Percentiles rank a stretch among this genome's conserved stretches.
These are phyloP conservation scores for Protomyces inundatus DNA, from an alignment of 1,139 yeast genomes.

Conservation along the genomic window DNA sequence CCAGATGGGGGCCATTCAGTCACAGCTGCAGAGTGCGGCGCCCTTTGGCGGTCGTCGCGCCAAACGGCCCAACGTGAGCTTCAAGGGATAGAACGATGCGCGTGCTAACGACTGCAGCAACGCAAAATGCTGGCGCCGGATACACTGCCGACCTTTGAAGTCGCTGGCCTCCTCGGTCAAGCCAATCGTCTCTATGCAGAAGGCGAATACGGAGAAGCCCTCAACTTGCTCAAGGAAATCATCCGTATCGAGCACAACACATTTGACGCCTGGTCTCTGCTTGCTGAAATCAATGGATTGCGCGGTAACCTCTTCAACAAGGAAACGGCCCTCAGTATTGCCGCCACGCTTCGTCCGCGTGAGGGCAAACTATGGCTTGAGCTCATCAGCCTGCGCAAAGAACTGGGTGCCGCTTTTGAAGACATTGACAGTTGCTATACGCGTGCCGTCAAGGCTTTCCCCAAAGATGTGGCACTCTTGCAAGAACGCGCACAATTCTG, in stretches of 20 bases:
- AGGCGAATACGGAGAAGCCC: constrained; percentile 63
- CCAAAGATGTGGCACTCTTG: constrained; percentile 51
- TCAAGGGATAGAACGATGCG: no score
- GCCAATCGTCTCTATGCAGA: constrained; percentile 76
- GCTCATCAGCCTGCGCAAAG: constrained; percentile 70
- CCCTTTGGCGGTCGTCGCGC: neutral
- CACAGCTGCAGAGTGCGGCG: neutral
- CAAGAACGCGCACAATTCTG: constrained; percentile 35
- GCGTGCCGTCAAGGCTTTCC: constrained; percentile 60
- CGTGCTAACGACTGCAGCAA: neutral
- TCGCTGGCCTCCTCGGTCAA: constrained; percentile 55
- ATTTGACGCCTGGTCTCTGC: constrained; percentile 73
- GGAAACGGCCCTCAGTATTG: constrained; percentile 74
- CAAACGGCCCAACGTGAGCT: neutral
- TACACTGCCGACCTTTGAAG: constrained; percentile 57
- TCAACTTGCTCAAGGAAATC: constrained; percentile 63
- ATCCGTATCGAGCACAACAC: constrained; percentile 71
- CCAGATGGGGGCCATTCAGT: neutral
- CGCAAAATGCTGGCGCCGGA: constrained; percentile 7
- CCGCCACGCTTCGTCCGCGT: constrained; percentile 73
- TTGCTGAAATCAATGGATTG: constrained; percentile 75
- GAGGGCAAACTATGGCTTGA: constrained; percentile 79
- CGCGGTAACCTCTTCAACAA: constrained; percentile 66
- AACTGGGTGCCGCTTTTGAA: constrained; percentile 59
- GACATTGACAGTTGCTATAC: constrained; percentile 60